Percentiles rank a stretch among this genome's conserved stretches.
Evolutionary conservation across 805 yeast species (phyloP).

Genomic region (Monosporozyma servazzii): DNA sequence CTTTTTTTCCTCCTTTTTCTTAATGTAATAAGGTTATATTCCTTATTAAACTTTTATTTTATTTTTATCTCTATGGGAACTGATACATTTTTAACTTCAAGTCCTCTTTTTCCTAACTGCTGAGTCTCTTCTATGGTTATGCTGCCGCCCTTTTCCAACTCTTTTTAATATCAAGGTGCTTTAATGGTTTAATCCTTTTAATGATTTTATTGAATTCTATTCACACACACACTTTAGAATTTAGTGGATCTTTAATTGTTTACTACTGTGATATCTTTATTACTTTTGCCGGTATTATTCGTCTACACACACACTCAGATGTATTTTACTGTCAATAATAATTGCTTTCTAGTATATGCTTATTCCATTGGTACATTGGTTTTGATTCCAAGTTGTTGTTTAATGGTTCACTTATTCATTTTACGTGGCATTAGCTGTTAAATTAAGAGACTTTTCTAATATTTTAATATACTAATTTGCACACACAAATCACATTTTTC

Average conservation of each 20-base stretch:
- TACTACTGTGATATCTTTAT: background rate
- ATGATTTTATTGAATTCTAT: background rate
- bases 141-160: background rate
- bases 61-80: slow-evolving; percentile 8
- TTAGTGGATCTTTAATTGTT: background rate
- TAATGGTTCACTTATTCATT: background rate
- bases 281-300: background rate
- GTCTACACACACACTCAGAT: slow-evolving; percentile 4
- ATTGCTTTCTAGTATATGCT: background rate
- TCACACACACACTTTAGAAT: slow-evolving; percentile 3
- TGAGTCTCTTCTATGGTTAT: slow-evolving; percentile 1
- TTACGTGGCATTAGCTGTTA: background rate
- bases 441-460: background rate
- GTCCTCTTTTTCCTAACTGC: background rate
- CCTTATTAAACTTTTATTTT: slow-evolving; percentile 1
- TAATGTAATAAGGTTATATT: slow-evolving; percentile 1
- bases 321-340: background rate
- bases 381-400: background rate
- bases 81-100: slow-evolving; percentile 8
- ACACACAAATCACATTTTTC: slow-evolving; percentile 7
- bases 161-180: background rate
- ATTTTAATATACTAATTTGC: slow-evolving; percentile 4
- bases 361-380: background rate
- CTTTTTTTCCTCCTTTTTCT: background rate
- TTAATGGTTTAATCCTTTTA: background rate